Evolutionary conservation across 2,329 filamentous ascomycete genomes (phyloP).

Genomic region (Verticillium tricorpus): DNA sequence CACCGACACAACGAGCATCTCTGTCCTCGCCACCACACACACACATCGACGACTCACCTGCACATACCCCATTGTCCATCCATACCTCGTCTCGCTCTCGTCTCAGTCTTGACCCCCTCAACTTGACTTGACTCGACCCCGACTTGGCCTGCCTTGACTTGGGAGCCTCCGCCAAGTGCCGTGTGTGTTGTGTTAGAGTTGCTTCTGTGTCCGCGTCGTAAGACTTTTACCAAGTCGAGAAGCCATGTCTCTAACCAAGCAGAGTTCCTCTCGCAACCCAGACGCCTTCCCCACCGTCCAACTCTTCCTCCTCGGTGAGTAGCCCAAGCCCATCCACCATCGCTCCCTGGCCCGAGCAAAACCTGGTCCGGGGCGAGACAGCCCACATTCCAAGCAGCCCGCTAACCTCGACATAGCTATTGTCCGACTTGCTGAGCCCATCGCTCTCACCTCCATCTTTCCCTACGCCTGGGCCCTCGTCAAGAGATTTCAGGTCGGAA

Average conservation of each 20-base stretch:
- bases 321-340: conserved; percentile 22
- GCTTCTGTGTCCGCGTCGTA: conserved; percentile 40
- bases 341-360: not conserved
- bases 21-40: not conserved
- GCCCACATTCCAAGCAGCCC: not conserved
- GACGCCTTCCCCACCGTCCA: conserved; percentile 78
- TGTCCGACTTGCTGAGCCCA: conserved; percentile 87
- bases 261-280: conserved; percentile 52
- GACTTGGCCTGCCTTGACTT: conserved; percentile 2
- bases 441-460: conserved; percentile 89
- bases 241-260: conserved; percentile 49
- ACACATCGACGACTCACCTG: conserved; percentile 1
- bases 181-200: conserved; percentile 14
- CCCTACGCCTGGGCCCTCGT: conserved; percentile 86
- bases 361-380: conserved; percentile 1
- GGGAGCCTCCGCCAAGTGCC: conserved; percentile 7
- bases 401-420: conserved; percentile 56
- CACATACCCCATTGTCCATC: not conserved
- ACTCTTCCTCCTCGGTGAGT: conserved; percentile 77
- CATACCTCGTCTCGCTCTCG: not conserved
- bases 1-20: not conserved
- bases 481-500: conserved; percentile 68
- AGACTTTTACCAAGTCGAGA: conserved; percentile 33
- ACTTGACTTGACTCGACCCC: conserved; percentile 1
- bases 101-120: not conserved